Evolutionary conservation across 345 rosid genomes (phyloP), one percentile per base, ranked within the genome.

Genomic region (Gossypium herbaceum): DNA sequence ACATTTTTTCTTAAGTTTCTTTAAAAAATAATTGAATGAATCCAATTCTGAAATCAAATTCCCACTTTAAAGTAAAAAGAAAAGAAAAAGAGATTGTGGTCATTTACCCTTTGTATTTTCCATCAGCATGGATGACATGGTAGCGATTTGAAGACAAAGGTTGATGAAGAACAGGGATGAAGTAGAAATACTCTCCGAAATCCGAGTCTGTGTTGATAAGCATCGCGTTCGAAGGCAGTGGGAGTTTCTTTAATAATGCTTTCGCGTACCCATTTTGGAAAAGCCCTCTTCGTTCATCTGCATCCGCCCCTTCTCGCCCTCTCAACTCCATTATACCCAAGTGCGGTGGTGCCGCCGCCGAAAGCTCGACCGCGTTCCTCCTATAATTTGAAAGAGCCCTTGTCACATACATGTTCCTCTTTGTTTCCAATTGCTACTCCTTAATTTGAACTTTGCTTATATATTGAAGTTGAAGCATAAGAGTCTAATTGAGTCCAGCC

Each of bases 111-210:
- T 84, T 90, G 73, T 81, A 70, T 70, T 71, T 80, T 48, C 92
- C 88, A 77, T 81, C 78, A 44, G 91, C 91, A 41, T 78, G 83
- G 77, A 89, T 82, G 51, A 79, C 86, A 73, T 87, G 86, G 73
- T 84, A 89, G 67, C 83, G 78, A 77, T 88, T 89, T n/a, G 87
- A 82, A 7, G 94, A 90, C 16, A 87, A 76, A 9, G 94, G 90
- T 73, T 83, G 87, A 73, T 88, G 91, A 20, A 92, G 89, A 80
- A 88, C 90, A 0, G 89, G 92, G 70, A 90, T 72, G 78, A 92
- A 52, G 76, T 83, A 27, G 71, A 80, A 5, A 79, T 27, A n/a
- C 76, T 69, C 29, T 85, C 86, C 64, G 81, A 72, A 20, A 71
- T 63, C 48, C 82, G 9, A 20, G 54, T 44, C 50, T 0, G 27